Base-by-base conservation (phyloP, 139 green algal genomes). In the Pleodorina starrii region DNA sequence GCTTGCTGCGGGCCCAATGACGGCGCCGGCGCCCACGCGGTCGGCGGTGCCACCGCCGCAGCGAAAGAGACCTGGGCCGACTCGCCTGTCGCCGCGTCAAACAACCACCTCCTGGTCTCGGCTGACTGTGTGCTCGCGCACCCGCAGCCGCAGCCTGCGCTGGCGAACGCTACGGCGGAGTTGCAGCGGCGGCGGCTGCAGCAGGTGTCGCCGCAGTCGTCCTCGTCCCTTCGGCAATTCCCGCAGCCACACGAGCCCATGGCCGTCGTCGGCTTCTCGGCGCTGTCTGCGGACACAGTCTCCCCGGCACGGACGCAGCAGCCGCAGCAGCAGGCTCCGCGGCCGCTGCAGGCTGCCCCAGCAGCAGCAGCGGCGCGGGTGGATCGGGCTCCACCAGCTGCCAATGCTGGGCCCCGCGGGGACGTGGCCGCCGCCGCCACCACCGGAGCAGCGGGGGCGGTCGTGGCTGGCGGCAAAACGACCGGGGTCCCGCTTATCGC, bases 221-320 rank as follows among this genome's bases (percentile, higher is more conserved):
- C n/a, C n/a, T n/a, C n/a, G n/a, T n/a, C n/a, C n/a, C n/a, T n/a
- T n/a, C n/a, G n/a, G n/a, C n/a, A n/a, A n/a, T n/a, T n/a, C n/a
- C n/a, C n/a, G n/a, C 54, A 12, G 54, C 54, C 54, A 66, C 54
- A 9, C 29, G n/a, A 42, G 63, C 63, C n/a, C 19, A 46, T 25
- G 68, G 57, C 57, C 57, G 23, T 27, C 5, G 57, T n/a, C 19
- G 35, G 68, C 38, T 1, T 44, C 32, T 73, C 63, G 68, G 68
- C 68, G 68, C 68, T 76, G 36, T 76, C 68, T 23, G 68, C 68
- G 68, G 68, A 76, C 25, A 76, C 25, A 7, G 32, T 76, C 68
- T 76, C 32, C 3, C 68, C 35, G 38, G 35, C 35, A 46, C 54
- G 54, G 29, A 7, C 19, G 68, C 36, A 29, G 35, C 68, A 76